Base-by-base conservation (phyloP, 2,329 filamentous ascomycete species). In the Hymenoscyphus salicellus region DNA sequence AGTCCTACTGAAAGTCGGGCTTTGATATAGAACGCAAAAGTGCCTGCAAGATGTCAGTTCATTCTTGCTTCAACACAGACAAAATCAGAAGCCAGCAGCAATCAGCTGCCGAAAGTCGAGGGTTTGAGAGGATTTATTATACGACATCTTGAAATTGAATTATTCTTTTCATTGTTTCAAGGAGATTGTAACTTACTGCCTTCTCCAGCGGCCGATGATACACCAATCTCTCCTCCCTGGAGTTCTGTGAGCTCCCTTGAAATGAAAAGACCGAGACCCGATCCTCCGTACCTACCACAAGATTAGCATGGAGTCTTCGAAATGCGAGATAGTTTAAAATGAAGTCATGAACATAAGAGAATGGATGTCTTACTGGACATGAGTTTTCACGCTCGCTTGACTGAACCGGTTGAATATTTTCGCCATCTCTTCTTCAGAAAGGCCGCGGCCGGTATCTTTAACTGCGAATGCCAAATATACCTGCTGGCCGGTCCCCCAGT, bases 221-320 rank as follows among this genome's bases (percentile, higher is more conserved):
- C 89, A 0, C 91, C 91, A 62, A 95, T 93, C 65, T 91, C 88
- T 8, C 91, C 91, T 28, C 91, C 90, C 75, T 93, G 91, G 8
- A 94, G 79, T 74, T 95, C 91, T 0, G 89, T 91, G 10, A 95
- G 81, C 64, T 91, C 86, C 55, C 90, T 84, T 32, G 88, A 91
- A 69, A 95, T 93, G 76, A 93, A 94, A 0, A 95, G 80, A 0
- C 91, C 91, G 0, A 95, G 81, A 0, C 91, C 91, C 0, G 88
- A 91, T 0, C 91, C 91, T 16, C 91, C 91, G 69, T 94, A 93
- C 23, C 46, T 52, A 52, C 8, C 11, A 23, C 11, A 7, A 52
- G 26, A 52, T 52, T 2, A 20, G 43, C 5, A 52, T 20, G 3
- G 10, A 23, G 8, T 7, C 20, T 23, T 23, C 20, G 46, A 16